Base-by-base conservation (phyloP, 208 protist species). In the Herpetomonas samuelpessoai region DNA sequence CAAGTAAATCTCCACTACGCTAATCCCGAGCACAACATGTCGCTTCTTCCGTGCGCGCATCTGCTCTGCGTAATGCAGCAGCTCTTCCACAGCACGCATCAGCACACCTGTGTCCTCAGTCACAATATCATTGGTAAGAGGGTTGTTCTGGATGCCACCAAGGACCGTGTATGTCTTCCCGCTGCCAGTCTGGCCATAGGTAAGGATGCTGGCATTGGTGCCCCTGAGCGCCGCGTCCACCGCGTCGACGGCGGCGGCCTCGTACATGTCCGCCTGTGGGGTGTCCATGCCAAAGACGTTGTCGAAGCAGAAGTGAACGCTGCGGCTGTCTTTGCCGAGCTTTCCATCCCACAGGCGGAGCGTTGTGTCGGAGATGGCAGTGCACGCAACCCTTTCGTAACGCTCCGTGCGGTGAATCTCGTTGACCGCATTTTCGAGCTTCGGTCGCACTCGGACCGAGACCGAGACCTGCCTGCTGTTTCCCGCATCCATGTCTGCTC, bases 181-280 rank as follows among this genome's bases (percentile, higher is more conserved):
- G 51, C 83, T 92, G 22, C 90, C 87, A 1, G 86, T 97, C 63
- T 97, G 88, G 7, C 91, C 90, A 54, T 94, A 94, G 12, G 85
- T 74, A 27, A 92, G 61, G 25, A 95, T 51, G 1, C 71, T 74
- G 19, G 79, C 67, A 65, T 87, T 91, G 3, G 67, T 75, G 55
- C 84, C 90, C 3, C 59, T 27, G 31, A 96, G 58, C 10, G 78
- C 73, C 24, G 71, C 52, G 10, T 89, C 71, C 45, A 95, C 88
- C 2, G 65, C 72, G 12, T 76, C 66, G 18, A 81, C 49, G 3
- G 75, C 86, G 10, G 85, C 71, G 0, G 69, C 68, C 49, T 94
- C 86, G 60, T 95, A 97, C 16, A 97, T 58, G 3, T 95, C 84
- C 48, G 80, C 71, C 64, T 95, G 92, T 2, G 71, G 48, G 7